phyloP scores from a whole-genome alignment of 2,329 filamentous ascomycete species.

The Claviceps cyperi region DNA sequence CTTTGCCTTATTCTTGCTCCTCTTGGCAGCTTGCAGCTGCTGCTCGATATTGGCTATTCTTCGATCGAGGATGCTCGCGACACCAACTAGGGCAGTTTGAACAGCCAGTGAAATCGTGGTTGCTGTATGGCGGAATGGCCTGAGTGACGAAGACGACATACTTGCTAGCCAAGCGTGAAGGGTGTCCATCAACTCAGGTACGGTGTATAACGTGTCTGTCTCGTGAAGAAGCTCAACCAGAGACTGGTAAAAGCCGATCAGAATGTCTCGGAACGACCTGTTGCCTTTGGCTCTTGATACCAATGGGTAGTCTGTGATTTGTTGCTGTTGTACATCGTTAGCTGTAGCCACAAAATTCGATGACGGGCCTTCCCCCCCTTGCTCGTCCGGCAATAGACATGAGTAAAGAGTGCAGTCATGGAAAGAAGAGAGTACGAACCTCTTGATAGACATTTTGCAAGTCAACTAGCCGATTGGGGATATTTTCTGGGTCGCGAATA shows the following conservation, averaged over 20 bases:
- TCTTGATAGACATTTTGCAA: slow-evolving; percentile 81
- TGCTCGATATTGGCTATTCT: slow-evolving; percentile 63
- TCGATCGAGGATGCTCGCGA: slow-evolving; percentile 56
- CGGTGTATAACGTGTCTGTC: slow-evolving; percentile 66
- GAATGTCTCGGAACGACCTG: slow-evolving; percentile 60
- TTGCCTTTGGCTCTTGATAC: slow-evolving; percentile 68
- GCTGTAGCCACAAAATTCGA: slow-evolving; percentile 1
- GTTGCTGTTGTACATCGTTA: slow-evolving; percentile 34
- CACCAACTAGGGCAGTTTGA: slow-evolving; percentile 59
- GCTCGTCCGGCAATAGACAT: background rate
- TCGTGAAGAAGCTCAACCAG: slow-evolving; percentile 68
- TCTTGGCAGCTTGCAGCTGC: slow-evolving; percentile 63
- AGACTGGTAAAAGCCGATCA: slow-evolving; percentile 66
- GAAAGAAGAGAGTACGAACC: slow-evolving; percentile 28
- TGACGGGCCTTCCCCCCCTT: no score
- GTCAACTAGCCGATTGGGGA: slow-evolving; percentile 61
- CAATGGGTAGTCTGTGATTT: slow-evolving; percentile 82
- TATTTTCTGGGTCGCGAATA: slow-evolving; percentile 80
- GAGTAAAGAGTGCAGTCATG: background rate
- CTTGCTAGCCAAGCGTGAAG: slow-evolving; percentile 78
- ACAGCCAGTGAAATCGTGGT: slow-evolving; percentile 74
- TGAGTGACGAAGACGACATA: slow-evolving; percentile 76
- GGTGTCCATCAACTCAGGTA: slow-evolving; percentile 69
- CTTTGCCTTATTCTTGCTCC: slow-evolving; percentile 62
- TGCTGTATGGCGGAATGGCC: slow-evolving; percentile 87